Base-by-base conservation (phyloP, 2,329 filamentous ascomycete genomes). In the Trichoderma sp. region DNA sequence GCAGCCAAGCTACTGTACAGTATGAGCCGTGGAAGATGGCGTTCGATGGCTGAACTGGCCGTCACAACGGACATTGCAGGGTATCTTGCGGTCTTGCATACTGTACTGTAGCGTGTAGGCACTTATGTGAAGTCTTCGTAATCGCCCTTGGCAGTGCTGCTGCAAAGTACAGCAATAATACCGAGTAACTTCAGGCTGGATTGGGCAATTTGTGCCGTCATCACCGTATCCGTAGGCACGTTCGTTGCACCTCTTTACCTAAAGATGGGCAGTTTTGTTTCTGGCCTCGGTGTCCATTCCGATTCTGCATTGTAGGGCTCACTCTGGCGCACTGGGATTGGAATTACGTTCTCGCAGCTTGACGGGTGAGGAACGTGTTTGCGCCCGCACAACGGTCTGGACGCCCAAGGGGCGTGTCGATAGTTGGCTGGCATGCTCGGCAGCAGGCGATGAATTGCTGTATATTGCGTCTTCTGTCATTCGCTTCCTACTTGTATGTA, bases 381-480 rank as follows among this genome's bases (percentile, higher is more conserved):
- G 66, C 68, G 65, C 71, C 69, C 54, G 64, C 52, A 49, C 51
- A 64, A 68, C 69, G 70, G 65, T 71, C 60, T 70, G 71, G 70
- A 28, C 54, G 66, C 37, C 34, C 11, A 37, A 66, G 52, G 66
- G 66, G 65, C 59, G 72, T 70, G 65, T 64, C 59, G 28, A 55
- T 65, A 68, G 69, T 65, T 74, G n/a, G 58, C 63, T 74, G 72
- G 75, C 70, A 75, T 75, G 73, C 70, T 69, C 32, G 32, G 32
- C 5, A 66, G 64, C 72, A 70, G 74, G 16, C 39, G 39, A 24
- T 37, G 26, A 5, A 24, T 21, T 30, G 52, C 37, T 28, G n/a
- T n/a, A 39, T 6, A n/a, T 51, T 32, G 28, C 61, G 28, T 46
- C 46, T 49, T 34, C 34, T 18, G 58, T 61, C 26, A n/a, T 32